Base-by-base conservation (phyloP, 805 yeast genomes). In the Vanderwaltozyma tropicalis region DNA sequence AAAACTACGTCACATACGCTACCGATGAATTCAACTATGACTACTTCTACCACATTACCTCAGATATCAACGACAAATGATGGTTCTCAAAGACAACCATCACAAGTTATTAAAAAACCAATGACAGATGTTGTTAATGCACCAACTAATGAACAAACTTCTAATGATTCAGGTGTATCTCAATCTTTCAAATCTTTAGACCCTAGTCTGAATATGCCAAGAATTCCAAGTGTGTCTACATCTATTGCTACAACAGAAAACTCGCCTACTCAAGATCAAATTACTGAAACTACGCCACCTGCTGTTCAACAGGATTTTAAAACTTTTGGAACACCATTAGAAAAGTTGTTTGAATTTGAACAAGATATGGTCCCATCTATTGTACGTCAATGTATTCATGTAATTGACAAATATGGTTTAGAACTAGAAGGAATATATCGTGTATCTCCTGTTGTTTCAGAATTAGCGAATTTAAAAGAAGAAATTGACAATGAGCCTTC, bases 311-410 rank as follows among this genome's bases (percentile, higher is more conserved):
- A 46, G 20, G 49, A 53, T 43, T 52, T 69, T 38, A 67, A 69
- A 25, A 76, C 94, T 0, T 92, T 85, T 61, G 96, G 96, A 0
- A 76, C 79, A 0, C 79, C 94, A 1, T 69, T 92, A 14, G 92
- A 80, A 40, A 75, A 69, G 6, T 62, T 85, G 29, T 76, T 87
- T 16, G 80, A 78, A 42, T 76, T 72, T 46, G 96, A 94, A 44
- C 89, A 87, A 38, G 95, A 85, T 45, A 80, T 84, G 59, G 96
- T 92, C 5, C 99, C 99, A 1, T 71, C 82, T 13, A 74, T 92
- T 33, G 98, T 92, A 12, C 78, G 80, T 44, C 84, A 80, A 53
- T 88, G 96, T 67, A 82, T 89, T 37, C 80, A 78, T 45, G 80
- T 88, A 6, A 77, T 92, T 26, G 97, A 92, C 53, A 71, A 69